A percentile compares a stretch with the other conserved stretches of the same genome.
Evolutionary conservation across 345 rosid species (phyloP).

Genomic region (Eucalyptus albens): DNA sequence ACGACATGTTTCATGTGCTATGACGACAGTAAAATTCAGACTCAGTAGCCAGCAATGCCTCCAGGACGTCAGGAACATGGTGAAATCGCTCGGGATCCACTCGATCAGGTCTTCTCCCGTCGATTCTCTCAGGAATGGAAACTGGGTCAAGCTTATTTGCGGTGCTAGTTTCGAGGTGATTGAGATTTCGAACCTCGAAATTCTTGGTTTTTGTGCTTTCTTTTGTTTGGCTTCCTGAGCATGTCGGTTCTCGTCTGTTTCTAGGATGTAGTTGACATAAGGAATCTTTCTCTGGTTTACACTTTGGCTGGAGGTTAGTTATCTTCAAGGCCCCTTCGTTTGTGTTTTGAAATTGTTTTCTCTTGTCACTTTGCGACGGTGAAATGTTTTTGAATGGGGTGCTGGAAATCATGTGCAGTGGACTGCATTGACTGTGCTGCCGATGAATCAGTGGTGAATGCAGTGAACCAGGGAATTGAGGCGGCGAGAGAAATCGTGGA

Average conservation of each 20-base stretch:
- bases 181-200: not conserved
- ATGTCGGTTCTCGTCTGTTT: not conserved
- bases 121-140: constrained; percentile 35
- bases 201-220: not conserved
- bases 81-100: constrained; percentile 15
- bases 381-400: not conserved
- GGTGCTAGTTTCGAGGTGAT: constrained; percentile 61
- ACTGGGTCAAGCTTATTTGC: constrained; percentile 65
- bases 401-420: constrained; percentile 8
- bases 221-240: not conserved
- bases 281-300: constrained; percentile 56
- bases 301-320: constrained; percentile 47
- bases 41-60: constrained; percentile 1
- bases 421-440: constrained; percentile 68
- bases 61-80: constrained; percentile 11
- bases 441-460: constrained; percentile 44
- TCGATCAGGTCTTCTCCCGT: constrained; percentile 23
- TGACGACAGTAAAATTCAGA: constrained; percentile 1
- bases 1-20: not conserved
- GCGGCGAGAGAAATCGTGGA: constrained; percentile 27
- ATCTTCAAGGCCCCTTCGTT: not conserved
- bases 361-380: not conserved
- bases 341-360: not conserved
- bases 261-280: constrained; percentile 45
- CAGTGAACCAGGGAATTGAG: constrained; percentile 46